Evolutionary conservation across 2,329 filamentous ascomycete species (phyloP).

Genomic region (Colletotrichum sp.): DNA sequence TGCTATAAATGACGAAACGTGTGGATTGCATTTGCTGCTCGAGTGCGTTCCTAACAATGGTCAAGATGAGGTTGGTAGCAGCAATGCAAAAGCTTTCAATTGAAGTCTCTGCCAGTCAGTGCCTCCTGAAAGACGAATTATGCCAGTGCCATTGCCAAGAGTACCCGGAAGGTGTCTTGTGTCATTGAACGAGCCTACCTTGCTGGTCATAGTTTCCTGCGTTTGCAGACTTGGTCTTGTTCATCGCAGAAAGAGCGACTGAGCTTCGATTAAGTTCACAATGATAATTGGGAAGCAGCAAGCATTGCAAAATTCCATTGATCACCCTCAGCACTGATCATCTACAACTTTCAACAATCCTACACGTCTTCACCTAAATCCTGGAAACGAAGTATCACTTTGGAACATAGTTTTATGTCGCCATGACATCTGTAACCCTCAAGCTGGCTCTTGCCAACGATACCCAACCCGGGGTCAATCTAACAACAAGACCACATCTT

Average conservation of each 20-base stretch:
- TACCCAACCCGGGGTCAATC: neutral
- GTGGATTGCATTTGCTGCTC: neutral
- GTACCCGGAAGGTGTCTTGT: neutral
- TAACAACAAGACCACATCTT: neutral
- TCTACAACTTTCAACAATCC: neutral
- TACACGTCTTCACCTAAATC: neutral
- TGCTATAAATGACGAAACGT: neutral
- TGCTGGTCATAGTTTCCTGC: neutral
- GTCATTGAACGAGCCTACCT: neutral
- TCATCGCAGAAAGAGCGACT: neutral
- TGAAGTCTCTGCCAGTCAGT: neutral
- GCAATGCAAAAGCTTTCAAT: accelerated
- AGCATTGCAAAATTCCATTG: neutral
- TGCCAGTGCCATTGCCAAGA: neutral
- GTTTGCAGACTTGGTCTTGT: neutral
- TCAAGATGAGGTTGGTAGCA: neutral
- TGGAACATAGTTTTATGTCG: neutral
- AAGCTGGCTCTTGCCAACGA: neutral
- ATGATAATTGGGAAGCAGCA: neutral
- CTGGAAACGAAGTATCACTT: neutral
- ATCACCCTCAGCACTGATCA: neutral
- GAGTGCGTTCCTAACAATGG: neutral
- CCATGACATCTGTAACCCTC: neutral
- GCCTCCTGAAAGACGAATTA: neutral
- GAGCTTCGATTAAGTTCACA: neutral